A percentile compares a stretch with the other conserved stretches of the same genome.
These are phyloP conservation scores for Pseudogymnoascus sp. DNA, from an alignment of 2,329 filamentous ascomycete genomes.

Conservation along the genomic window DNA sequence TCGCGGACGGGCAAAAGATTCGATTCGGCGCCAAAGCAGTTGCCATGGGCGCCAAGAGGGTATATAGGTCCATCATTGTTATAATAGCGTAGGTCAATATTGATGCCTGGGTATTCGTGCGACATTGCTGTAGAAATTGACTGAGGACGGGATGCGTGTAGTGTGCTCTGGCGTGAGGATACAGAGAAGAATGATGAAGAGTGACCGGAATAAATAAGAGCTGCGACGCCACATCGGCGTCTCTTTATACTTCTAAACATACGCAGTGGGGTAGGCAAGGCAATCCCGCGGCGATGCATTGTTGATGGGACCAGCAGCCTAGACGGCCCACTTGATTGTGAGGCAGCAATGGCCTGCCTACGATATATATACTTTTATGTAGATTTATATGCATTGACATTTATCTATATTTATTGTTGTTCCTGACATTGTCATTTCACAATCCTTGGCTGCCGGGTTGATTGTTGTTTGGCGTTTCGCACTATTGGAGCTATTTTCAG, in stretches of 20 bases:
- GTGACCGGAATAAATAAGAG: background rate
- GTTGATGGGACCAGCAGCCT: background rate
- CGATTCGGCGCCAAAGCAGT: background rate
- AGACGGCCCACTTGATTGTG: background rate
- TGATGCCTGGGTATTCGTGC: conserved; percentile 11
- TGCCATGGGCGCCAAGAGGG: background rate
- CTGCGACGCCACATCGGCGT: background rate
- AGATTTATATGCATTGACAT: background rate
- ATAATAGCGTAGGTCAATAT: background rate
- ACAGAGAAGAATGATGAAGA: background rate
- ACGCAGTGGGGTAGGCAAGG: background rate
- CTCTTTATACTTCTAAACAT: conserved; percentile 12
- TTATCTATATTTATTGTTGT: background rate
- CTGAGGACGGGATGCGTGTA: background rate
- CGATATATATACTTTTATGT: background rate
- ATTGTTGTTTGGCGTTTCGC: background rate
- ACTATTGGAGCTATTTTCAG: background rate
- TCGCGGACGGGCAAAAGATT: conserved; percentile 9
- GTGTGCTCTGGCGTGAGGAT: background rate
- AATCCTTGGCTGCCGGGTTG: background rate
- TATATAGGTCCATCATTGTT: background rate
- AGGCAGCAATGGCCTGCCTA: conserved; percentile 12
- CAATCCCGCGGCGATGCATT: background rate
- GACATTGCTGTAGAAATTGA: background rate
- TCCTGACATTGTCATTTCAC: background rate